These are phyloP conservation scores for Trichosporon sp. DNA, from an alignment of 1,284 basidiomycete species.

Conservation along the genomic window DNA sequence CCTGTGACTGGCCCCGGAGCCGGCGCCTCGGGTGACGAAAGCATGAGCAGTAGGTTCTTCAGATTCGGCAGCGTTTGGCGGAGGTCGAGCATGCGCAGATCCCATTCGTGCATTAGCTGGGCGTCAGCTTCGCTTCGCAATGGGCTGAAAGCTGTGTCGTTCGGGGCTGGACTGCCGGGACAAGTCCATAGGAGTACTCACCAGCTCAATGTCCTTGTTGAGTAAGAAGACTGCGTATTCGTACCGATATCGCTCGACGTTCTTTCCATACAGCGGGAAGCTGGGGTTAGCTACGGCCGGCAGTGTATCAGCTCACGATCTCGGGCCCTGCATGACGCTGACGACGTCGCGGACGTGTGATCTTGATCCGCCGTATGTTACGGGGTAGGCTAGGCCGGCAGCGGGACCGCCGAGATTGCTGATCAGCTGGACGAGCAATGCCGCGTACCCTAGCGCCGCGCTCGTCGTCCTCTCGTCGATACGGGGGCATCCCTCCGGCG, in stretches of 20 bases:
- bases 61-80: constrained; percentile 94
- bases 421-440: constrained; percentile 73
- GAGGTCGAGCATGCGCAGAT: constrained; percentile 82
- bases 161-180: too few relatives aligned
- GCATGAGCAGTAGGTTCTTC: constrained; percentile 83
- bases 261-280: constrained; percentile 87
- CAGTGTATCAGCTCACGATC: constrained; percentile 53
- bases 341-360: constrained; percentile 85
- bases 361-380: constrained; percentile 79
- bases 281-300: constrained; percentile 32
- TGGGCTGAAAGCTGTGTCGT: too few relatives aligned
- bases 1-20: constrained; percentile 16
- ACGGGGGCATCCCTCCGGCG: constrained; percentile 41
- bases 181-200: constrained; percentile 45
- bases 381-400: constrained; percentile 69
- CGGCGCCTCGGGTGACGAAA: constrained; percentile 48
- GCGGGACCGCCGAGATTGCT: constrained; percentile 60
- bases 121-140: too few relatives aligned
- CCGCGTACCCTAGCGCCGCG: constrained; percentile 79
- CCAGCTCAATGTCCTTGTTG: constrained; percentile 96
- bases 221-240: constrained; percentile 96
- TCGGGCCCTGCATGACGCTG: constrained; percentile 84
- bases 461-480: constrained; percentile 79
- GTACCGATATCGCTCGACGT: constrained; percentile 92
- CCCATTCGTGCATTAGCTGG: constrained; percentile 82